Evolutionary conservation across 768 basidiomycete genomes (phyloP).

Genomic region (Lepiota venenata): DNA sequence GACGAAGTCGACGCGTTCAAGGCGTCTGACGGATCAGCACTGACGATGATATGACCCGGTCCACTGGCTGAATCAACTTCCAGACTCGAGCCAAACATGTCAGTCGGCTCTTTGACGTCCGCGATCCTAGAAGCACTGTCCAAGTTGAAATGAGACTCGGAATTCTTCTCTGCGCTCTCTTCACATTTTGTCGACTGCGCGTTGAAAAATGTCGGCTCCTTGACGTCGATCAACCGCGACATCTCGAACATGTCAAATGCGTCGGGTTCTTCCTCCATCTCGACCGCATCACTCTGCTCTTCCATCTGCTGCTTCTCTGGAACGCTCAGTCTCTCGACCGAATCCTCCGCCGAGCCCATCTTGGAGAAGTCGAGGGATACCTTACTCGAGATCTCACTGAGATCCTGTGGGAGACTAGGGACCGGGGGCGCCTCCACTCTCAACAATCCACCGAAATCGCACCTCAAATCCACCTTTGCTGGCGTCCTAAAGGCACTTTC

Average conservation of each 20-base stretch:
- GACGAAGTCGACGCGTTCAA: slow-evolving; percentile 18
- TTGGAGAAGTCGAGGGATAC: background rate
- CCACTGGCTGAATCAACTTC: slow-evolving; percentile 17
- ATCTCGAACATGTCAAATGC: slow-evolving; percentile 22
- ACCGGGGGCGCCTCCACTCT: slow-evolving; percentile 46
- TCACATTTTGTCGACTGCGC: slow-evolving; percentile 11
- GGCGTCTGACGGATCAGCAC: slow-evolving; percentile 15
- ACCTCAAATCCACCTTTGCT: slow-evolving; percentile 58
- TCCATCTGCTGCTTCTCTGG: slow-evolving; percentile 11
- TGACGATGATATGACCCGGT: slow-evolving; percentile 34
- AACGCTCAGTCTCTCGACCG: slow-evolving; percentile 17
- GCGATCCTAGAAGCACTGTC: slow-evolving; percentile 15
- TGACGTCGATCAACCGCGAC: slow-evolving; percentile 29
- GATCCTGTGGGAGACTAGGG: slow-evolving; percentile 41
- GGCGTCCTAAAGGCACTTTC: slow-evolving; percentile 80
- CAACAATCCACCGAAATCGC: slow-evolving; percentile 39
- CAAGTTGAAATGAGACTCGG: slow-evolving; percentile 10
- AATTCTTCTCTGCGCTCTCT: slow-evolving; percentile 5
- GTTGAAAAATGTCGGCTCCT: slow-evolving; percentile 21
- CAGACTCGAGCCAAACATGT: slow-evolving; percentile 21
- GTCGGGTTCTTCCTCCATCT: background rate
- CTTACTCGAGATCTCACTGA: background rate
- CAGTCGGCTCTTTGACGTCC: slow-evolving; percentile 32
- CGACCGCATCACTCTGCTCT: slow-evolving; percentile 9
- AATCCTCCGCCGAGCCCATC: background rate